Evolutionary conservation across 257 asterid species (phyloP).

Genomic region (Nicotiana tomentosiformis): DNA sequence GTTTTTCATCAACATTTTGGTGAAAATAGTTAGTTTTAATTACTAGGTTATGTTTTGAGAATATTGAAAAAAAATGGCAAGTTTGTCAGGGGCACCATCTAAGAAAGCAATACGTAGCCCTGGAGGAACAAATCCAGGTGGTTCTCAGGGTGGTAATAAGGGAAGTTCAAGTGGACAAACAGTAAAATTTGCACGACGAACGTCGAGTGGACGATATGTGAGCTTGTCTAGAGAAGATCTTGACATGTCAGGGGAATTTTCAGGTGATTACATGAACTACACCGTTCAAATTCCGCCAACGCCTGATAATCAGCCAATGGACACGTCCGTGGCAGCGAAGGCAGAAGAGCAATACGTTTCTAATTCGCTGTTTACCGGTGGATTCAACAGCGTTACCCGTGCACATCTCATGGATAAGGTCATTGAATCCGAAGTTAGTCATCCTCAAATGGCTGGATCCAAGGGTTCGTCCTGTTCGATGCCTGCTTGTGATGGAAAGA

Average conservation of each 20-base stretch:
- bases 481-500: slow-evolving; percentile 81
- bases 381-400: slow-evolving; percentile 79
- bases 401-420: slow-evolving; percentile 97
- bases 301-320: slow-evolving; percentile 85
- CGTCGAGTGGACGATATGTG: slow-evolving; percentile 77
- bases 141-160: slow-evolving; percentile 18
- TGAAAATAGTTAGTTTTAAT: not conserved
- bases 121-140: slow-evolving; percentile 18
- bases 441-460: slow-evolving; percentile 88
- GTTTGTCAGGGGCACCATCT: slow-evolving; percentile 46
- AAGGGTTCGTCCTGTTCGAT: slow-evolving; percentile 75
- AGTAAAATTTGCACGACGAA: slow-evolving; percentile 73
- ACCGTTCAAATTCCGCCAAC: slow-evolving; percentile 88
- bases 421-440: slow-evolving; percentile 67
- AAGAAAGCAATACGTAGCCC: slow-evolving; percentile 38
- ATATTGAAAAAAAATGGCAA: slow-evolving; percentile 26
- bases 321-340: slow-evolving; percentile 57
- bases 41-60: not conserved
- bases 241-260: slow-evolving; percentile 62
- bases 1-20: not conserved
- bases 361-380: slow-evolving; percentile 77
- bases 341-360: slow-evolving; percentile 91
- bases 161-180: slow-evolving; percentile 41
- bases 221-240: slow-evolving; percentile 69
- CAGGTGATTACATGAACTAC: slow-evolving; percentile 63